Conservation (phyloP, 192 early-diverging fungal species). For the Chytriomyces sp. region DNA sequence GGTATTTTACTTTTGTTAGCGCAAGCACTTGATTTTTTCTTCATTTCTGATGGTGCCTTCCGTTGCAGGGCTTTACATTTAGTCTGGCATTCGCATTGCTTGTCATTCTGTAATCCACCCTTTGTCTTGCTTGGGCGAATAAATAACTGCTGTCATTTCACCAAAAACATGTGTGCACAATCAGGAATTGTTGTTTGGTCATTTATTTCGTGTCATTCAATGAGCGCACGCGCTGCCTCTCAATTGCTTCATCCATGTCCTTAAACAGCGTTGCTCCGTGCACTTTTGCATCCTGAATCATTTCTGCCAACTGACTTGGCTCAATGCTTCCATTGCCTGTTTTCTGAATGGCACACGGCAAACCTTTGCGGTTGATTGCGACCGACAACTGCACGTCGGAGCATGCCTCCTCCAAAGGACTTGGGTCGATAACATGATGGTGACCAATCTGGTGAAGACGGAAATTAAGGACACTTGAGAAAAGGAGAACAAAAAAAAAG, state of each 20-base stretch:
- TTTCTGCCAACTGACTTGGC: conserved; percentile 76
- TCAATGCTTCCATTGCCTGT: conserved; percentile 74
- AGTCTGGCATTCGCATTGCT: background rate
- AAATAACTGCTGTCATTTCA: background rate
- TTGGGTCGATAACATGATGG: conserved; percentile 85
- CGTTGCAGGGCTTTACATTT: conserved; percentile 25
- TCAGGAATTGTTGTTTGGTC: too few relatives aligned
- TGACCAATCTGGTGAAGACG: conserved; percentile 70
- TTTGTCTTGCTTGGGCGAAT: conserved; percentile 9
- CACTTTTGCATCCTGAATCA: conserved; percentile 62
- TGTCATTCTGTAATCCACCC: background rate
- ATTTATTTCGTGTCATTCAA: background rate
- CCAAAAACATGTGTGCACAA: background rate
- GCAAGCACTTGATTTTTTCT: background rate
- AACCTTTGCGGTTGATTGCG: conserved; percentile 77
- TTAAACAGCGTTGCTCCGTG: conserved; percentile 11
- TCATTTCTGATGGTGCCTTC: background rate
- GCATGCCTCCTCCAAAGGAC: conserved; percentile 87
- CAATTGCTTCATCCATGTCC: conserved; percentile 24
- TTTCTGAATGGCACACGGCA: conserved; percentile 90
- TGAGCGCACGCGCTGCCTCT: conserved; percentile 6
- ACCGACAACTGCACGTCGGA: conserved; percentile 80
- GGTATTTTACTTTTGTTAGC: conserved; percentile 52
- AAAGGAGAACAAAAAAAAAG: background rate
- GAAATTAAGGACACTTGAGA: background rate